phyloP scores from a whole-genome alignment of 163 green algal species.

The Scenedesmus sp. region DNA sequence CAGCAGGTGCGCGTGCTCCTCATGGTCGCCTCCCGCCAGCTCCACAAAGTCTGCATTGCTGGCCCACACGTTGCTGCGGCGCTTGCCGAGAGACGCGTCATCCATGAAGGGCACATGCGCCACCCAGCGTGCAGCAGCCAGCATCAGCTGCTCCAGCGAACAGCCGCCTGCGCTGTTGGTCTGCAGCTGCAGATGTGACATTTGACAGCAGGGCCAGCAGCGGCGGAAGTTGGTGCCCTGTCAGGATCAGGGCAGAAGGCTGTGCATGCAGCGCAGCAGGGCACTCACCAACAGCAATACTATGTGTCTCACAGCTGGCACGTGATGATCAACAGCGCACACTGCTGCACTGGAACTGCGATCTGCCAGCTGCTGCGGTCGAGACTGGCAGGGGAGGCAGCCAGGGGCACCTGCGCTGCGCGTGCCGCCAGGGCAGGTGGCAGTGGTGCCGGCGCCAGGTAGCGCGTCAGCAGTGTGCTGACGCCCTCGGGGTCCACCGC shows the following conservation, averaged over 20 bases:
- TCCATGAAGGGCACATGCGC: constrained; percentile 69
- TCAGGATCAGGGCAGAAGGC: too few species aligned
- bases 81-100: constrained; percentile 62
- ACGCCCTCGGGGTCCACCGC: constrained; percentile 72
- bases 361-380: too few species aligned
- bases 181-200: neutral
- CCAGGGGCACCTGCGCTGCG: neutral
- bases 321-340: too few species aligned
- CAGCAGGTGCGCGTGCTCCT: constrained; percentile 78
- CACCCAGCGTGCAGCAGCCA: constrained; percentile 63
- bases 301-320: too few species aligned
- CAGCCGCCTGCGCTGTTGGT: neutral
- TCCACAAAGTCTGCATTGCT: constrained; percentile 62
- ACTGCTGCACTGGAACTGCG: too few species aligned
- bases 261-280: too few species aligned
- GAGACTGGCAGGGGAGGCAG: neutral
- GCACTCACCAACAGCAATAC: too few species aligned
- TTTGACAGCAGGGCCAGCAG: neutral
- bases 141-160: constrained; percentile 36
- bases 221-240: too few species aligned
- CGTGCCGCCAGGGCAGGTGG: constrained; percentile 54
- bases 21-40: constrained; percentile 62
- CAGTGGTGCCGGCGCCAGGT: constrained; percentile 64
- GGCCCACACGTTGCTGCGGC: constrained; percentile 66
- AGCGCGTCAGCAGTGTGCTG: constrained; percentile 66